phyloP scores from a whole-genome alignment of 1,284 basidiomycete species.

The Fomitopsis betulina region DNA sequence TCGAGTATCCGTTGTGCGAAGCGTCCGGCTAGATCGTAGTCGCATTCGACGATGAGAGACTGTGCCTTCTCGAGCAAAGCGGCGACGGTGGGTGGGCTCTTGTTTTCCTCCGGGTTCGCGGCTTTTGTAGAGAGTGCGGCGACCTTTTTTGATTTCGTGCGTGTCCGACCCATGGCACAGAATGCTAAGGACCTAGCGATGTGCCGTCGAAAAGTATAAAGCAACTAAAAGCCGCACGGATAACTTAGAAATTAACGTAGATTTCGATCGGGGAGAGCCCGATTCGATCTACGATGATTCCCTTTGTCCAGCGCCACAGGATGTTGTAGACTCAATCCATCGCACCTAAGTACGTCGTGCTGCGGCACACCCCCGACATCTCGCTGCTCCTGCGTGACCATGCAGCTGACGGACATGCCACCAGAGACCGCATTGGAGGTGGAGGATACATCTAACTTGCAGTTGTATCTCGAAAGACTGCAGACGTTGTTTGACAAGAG shows the following conservation, averaged over 20 bases:
- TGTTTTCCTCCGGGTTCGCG: slow-evolving; percentile 28
- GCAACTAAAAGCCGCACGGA: neutral
- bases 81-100: slow-evolving; percentile 36
- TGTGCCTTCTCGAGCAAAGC: slow-evolving; percentile 74
- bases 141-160: slow-evolving; percentile 49
- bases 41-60: slow-evolving; percentile 73
- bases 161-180: slow-evolving; percentile 56
- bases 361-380: neutral
- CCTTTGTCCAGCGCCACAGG: neutral
- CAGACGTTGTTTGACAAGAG: slow-evolving; percentile 56
- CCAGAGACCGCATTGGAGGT: slow-evolving; percentile 18
- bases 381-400: neutral
- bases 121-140: slow-evolving; percentile 28
- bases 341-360: too few relatives aligned
- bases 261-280: slow-evolving; percentile 7
- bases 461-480: slow-evolving; percentile 54
- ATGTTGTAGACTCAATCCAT: too few relatives aligned
- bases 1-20: slow-evolving; percentile 72
- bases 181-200: neutral
- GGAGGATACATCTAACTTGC: slow-evolving; percentile 33
- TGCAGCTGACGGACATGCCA: neutral
- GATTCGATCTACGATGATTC: neutral
- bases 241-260: neutral
- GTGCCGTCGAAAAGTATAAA: too few relatives aligned
- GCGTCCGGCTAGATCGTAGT: slow-evolving; percentile 77